These are phyloP conservation scores for Xylaria longipes DNA, from an alignment of 495 filamentous ascomycete species.

Conservation along the genomic window DNA sequence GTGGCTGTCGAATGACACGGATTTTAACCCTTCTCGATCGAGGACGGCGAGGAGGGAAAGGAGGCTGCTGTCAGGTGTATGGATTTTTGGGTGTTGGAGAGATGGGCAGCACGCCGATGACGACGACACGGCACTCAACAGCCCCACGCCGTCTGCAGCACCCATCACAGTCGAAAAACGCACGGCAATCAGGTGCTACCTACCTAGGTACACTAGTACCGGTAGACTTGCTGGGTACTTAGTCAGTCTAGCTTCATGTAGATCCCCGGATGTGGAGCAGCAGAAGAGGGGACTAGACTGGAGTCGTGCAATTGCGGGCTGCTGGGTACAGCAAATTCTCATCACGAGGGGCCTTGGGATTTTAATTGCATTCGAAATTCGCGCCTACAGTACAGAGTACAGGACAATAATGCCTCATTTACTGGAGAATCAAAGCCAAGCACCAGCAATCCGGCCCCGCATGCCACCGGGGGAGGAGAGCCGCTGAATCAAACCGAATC, in stretches of 20 bases:
- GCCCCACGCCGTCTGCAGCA: constrained; percentile 14
- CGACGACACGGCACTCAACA: constrained; percentile 4
- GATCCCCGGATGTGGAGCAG: constrained; percentile 8
- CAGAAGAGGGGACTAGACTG: neutral
- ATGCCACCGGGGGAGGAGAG: neutral
- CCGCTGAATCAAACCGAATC: neutral
- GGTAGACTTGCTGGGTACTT: neutral
- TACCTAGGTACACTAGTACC: no score
- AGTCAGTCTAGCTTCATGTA: neutral
- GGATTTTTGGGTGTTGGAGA: neutral
- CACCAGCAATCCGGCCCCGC: neutral
- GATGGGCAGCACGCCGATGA: neutral
- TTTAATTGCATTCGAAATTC: neutral
- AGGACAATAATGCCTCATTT: constrained; percentile 19
- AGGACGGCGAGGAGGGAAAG: no score
- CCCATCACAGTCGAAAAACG: neutral
- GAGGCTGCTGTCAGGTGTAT: neutral
- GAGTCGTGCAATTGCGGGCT: neutral
- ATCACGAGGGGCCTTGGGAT: neutral
- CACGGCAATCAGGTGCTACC: neutral
- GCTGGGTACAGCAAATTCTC: neutral
- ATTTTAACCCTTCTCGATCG: neutral
- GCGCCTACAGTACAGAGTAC: neutral
- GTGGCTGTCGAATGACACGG: neutral
- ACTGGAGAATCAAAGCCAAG: constrained; percentile 4